Evolutionary conservation across 495 filamentous ascomycete genomes (phyloP).

Genomic region (Staphylotrichum tortipilum): DNA sequence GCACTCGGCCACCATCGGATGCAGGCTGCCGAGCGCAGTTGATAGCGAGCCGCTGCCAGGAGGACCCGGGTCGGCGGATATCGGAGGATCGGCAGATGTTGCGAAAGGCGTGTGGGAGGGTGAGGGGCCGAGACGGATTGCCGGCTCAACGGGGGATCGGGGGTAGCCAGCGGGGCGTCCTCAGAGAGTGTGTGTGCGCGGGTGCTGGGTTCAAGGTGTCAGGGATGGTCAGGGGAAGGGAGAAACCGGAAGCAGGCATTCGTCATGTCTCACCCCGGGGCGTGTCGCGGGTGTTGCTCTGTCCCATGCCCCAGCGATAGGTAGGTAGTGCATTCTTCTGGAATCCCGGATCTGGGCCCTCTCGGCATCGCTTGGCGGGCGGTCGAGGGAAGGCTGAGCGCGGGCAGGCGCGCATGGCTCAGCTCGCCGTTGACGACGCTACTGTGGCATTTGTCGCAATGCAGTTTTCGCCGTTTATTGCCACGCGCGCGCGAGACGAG

Average conservation of each 20-base stretch:
- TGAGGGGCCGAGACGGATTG: constrained; percentile 10
- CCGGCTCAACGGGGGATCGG: constrained; percentile 5
- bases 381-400: too few species aligned
- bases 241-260: constrained; percentile 10
- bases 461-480: too few species aligned
- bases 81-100: constrained; percentile 20
- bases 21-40: neutral
- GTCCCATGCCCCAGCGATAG: neutral
- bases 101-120: neutral
- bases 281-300: neutral
- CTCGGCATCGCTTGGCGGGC: neutral
- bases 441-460: too few species aligned
- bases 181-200: neutral
- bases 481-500: too few species aligned
- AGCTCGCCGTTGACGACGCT: too few species aligned
- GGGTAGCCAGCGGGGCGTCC: neutral
- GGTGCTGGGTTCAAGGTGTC: too few species aligned
- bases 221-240: constrained; percentile 4
- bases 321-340: neutral
- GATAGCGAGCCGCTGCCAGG: constrained; percentile 4
- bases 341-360: neutral
- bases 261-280: neutral
- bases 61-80: constrained; percentile 21
- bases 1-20: constrained; percentile 11
- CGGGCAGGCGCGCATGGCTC: too few species aligned